Conservation (phyloP, 2,329 filamentous ascomycete species). For the Drechmeria coniospora region DNA sequence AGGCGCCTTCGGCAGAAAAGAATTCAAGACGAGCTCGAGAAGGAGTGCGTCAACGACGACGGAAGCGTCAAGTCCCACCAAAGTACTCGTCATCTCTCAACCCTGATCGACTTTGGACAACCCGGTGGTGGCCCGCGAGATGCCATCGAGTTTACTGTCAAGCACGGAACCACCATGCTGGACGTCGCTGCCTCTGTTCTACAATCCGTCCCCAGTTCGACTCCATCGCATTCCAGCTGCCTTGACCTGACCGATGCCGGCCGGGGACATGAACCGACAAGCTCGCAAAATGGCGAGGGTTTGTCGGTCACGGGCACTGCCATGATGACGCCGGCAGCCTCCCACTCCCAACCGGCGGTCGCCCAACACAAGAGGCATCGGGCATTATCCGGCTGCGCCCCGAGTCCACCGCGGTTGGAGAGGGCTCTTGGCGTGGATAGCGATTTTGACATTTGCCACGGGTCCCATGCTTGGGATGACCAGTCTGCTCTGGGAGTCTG, state of each 20-base stretch:
- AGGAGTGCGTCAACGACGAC: conserved; percentile 24
- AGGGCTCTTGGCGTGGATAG: conserved; percentile 8
- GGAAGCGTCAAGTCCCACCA: conserved; percentile 12
- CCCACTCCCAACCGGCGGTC: background rate
- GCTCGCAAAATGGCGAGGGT: background rate
- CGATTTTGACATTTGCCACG: conserved; percentile 14
- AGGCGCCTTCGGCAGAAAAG: conserved; percentile 38
- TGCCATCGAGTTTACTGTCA: conserved; percentile 28
- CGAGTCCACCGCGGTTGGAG: conserved; percentile 5
- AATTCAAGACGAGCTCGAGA: conserved; percentile 42
- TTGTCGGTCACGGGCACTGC: background rate
- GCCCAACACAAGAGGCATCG: background rate
- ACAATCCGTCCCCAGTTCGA: background rate
- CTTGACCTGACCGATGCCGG: background rate
- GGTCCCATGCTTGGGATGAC: conserved; percentile 16
- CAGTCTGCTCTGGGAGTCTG: conserved; percentile 20
- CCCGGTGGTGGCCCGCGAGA: conserved; percentile 29
- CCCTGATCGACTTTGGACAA: conserved; percentile 13
- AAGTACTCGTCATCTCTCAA: conserved; percentile 10
- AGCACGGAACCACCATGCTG: conserved; percentile 1
- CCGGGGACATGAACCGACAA: background rate
- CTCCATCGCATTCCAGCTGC: conserved; percentile 1
- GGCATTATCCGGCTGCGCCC: conserved; percentile 3
- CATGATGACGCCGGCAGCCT: background rate
- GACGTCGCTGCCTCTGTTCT: background rate